These are phyloP conservation scores for Trametes elegans DNA, from an alignment of 768 basidiomycete genomes.

Conservation along the genomic window DNA sequence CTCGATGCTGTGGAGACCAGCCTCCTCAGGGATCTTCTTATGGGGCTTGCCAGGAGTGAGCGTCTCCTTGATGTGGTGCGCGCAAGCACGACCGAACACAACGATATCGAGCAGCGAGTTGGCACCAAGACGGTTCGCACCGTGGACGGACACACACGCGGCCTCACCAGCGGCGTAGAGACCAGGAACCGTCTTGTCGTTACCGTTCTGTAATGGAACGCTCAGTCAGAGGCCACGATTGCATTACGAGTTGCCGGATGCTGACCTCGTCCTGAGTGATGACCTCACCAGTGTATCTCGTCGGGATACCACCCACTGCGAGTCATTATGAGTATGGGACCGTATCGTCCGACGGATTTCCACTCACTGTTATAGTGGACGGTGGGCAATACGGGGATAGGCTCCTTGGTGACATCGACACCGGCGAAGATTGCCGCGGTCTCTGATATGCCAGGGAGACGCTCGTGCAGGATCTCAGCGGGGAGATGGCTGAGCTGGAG, in stretches of 20 bases:
- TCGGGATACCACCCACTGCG: constrained; percentile 98
- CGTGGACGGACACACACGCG: constrained; percentile 98
- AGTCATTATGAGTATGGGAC: constrained; percentile 22
- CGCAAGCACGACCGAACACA: constrained; percentile 99
- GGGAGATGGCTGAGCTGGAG: constrained; percentile 97
- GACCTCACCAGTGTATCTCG: constrained; percentile 97
- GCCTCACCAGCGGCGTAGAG: constrained; percentile 99
- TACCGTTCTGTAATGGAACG: constrained; percentile 54
- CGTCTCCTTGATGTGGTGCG: constrained; percentile 94
- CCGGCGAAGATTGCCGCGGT: constrained; percentile 98
- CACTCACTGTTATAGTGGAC: constrained; percentile 97
- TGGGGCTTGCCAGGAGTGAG: constrained; percentile 89
- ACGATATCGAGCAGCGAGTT: constrained; percentile 99
- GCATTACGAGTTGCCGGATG: background rate
- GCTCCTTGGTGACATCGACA: constrained; percentile 99
- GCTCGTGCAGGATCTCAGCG: constrained; percentile 91
- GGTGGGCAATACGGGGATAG: constrained; percentile 96
- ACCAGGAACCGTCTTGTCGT: constrained; percentile 93
- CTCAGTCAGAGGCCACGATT: background rate
- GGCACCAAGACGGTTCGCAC: constrained; percentile 98
- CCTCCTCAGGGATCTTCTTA: constrained; percentile 81
- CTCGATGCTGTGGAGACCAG: constrained; percentile 81
- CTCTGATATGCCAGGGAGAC: constrained; percentile 98
- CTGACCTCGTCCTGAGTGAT: constrained; percentile 73
- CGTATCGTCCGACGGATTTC: too few species aligned